Evolutionary conservation across 352 stramenopile genomes (phyloP).

Genomic region (Pythium chondricola): DNA sequence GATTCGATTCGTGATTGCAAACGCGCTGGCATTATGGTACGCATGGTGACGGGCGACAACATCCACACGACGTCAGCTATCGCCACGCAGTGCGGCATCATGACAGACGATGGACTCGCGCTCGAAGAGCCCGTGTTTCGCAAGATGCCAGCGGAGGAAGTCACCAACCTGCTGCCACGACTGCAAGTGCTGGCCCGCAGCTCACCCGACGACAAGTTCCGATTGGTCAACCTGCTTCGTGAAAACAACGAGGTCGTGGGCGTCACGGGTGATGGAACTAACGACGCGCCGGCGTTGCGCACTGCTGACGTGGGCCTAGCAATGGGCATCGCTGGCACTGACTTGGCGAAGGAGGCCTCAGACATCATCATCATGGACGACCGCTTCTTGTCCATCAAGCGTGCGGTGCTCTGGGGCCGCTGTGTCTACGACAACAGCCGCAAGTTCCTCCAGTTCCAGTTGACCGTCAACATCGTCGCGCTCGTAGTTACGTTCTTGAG

Average conservation of each 20-base stretch:
- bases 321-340: constrained; percentile 79
- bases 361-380: constrained; percentile 89
- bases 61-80: constrained; percentile 97
- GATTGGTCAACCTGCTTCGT: constrained; percentile 88
- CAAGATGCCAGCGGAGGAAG: constrained; percentile 59
- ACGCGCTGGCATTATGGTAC: constrained; percentile 96
- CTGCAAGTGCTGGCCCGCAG: constrained; percentile 90
- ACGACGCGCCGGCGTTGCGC: constrained; percentile 69
- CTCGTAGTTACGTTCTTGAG: constrained; percentile 74
- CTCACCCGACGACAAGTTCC: constrained; percentile 96
- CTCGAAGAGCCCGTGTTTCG: constrained; percentile 92
- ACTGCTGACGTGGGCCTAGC: constrained; percentile 68
- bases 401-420: constrained; percentile 71
- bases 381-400: constrained; percentile 78
- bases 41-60: constrained; percentile 99
- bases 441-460: constrained; percentile 82
- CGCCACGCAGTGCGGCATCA: constrained; percentile 94
- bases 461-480: constrained; percentile 81
- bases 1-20: constrained; percentile 93
- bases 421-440: constrained; percentile 84
- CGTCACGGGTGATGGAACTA: constrained; percentile 77
- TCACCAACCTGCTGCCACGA: constrained; percentile 52
- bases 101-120: constrained; percentile 83
- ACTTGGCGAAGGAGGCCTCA: constrained; percentile 75
- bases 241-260: constrained; percentile 69